phyloP scores from a whole-genome alignment of 2,329 filamentous ascomycete genomes.

The Colletotrichum lentis region DNA sequence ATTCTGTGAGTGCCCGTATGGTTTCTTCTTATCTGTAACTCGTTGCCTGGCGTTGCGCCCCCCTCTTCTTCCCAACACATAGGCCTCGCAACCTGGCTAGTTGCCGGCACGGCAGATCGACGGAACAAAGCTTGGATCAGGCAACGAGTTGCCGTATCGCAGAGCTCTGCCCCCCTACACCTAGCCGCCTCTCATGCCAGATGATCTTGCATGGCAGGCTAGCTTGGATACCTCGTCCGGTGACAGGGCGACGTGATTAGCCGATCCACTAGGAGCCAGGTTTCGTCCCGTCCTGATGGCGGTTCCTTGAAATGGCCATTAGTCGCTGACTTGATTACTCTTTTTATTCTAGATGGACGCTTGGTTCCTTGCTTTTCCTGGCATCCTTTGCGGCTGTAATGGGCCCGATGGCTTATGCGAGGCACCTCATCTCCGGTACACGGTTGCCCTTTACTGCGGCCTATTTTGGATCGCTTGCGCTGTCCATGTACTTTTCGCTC shows the following conservation, averaged over 20 bases:
- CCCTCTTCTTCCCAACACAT: background rate
- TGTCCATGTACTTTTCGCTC: slow-evolving; percentile 92
- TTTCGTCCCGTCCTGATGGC: background rate
- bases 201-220: slow-evolving; percentile 42
- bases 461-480: slow-evolving; percentile 90
- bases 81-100: slow-evolving; percentile 10
- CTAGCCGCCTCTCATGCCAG: slow-evolving; percentile 48
- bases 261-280: background rate
- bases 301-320: background rate
- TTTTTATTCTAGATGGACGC: slow-evolving; percentile 77
- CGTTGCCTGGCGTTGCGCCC: background rate
- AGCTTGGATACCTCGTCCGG: slow-evolving; percentile 24
- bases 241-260: slow-evolving; percentile 32
- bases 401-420: slow-evolving; percentile 83
- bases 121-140: background rate
- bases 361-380: slow-evolving; percentile 90
- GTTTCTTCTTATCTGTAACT: slow-evolving; percentile 31
- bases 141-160: slow-evolving; percentile 10
- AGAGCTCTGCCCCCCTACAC: slow-evolving; percentile 44
- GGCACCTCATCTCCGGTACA: slow-evolving; percentile 83
- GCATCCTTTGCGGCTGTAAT: slow-evolving; percentile 93
- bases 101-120: slow-evolving; percentile 31
- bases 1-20: slow-evolving; percentile 78
- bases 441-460: slow-evolving; percentile 91
- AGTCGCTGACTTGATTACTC: slow-evolving; percentile 44